Percentiles rank a stretch among this genome's conserved stretches.
Conservation (phyloP, 2,329 filamentous ascomycete genomes). For the Lasiodiplodia citricola region DNA sequence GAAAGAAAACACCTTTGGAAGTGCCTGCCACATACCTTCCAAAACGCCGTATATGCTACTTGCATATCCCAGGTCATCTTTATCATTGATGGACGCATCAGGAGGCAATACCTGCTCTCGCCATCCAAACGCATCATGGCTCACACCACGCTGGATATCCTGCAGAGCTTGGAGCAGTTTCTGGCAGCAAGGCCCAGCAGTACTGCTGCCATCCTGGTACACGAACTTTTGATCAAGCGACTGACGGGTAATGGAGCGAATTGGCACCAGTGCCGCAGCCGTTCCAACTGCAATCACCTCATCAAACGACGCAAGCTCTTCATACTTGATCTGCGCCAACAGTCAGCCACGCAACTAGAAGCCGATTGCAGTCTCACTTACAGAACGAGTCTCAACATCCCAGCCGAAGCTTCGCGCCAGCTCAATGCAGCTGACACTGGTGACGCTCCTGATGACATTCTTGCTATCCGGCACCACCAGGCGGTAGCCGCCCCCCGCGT, state of each 20-base stretch:
- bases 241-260: conserved; percentile 27
- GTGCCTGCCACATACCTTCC: conserved; percentile 1
- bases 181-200: conserved; percentile 8
- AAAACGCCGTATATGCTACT: neutral
- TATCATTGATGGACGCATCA: neutral
- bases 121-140: conserved; percentile 16
- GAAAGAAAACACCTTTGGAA: conserved; percentile 7
- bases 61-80: neutral
- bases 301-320: conserved; percentile 31
- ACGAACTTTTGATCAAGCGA: conserved; percentile 32
- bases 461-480: conserved; percentile 40
- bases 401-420: conserved; percentile 40
- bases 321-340: conserved; percentile 28
- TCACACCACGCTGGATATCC: conserved; percentile 11
- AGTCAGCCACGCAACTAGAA: neutral
- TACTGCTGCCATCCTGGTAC: conserved; percentile 27
- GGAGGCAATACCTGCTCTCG: conserved; percentile 4
- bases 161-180: conserved; percentile 8
- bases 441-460: conserved; percentile 40
- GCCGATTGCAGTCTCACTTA: neutral
- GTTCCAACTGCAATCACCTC: conserved; percentile 36
- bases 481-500: conserved; percentile 29
- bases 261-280: conserved; percentile 31
- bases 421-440: conserved; percentile 33
- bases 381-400: conserved; percentile 38